phyloP scores from a whole-genome alignment of 306 rosid species.

The Cicer bijugum region DNA sequence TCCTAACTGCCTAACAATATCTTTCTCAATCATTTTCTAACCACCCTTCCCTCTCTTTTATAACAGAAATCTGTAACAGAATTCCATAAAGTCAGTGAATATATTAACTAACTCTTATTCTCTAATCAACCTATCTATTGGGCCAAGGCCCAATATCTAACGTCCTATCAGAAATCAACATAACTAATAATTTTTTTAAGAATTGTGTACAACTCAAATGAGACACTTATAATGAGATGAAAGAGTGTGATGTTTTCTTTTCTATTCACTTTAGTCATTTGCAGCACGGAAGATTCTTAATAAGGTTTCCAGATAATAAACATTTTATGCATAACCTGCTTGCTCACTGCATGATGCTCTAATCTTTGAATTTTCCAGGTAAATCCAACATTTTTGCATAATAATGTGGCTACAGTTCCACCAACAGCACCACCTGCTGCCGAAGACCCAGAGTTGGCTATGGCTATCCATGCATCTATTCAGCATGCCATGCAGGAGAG shows the following conservation, averaged over 20 bases:
- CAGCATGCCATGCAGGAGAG: conserved; percentile 65
- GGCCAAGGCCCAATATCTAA: too few relatives aligned
- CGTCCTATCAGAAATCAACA: too few relatives aligned
- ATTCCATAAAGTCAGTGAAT: too few relatives aligned
- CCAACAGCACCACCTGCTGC: conserved; percentile 78
- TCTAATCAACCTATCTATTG: too few relatives aligned
- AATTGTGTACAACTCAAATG: too few relatives aligned
- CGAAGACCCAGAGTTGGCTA: conserved; percentile 72
- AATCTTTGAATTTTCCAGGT: conserved; percentile 55
- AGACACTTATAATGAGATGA: too few relatives aligned
- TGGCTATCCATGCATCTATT: conserved; percentile 77
- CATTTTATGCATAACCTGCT: conserved; percentile 14
- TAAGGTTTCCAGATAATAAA: conserved; percentile 22
- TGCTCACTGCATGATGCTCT: conserved; percentile 34
- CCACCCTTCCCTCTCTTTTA: too few relatives aligned
- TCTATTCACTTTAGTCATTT: conserved; percentile 7
- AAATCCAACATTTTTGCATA: conserved; percentile 68
- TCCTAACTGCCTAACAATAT: too few relatives aligned
- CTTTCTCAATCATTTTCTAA: too few relatives aligned
- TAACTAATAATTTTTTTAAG: too few relatives aligned
- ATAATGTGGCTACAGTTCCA: conserved; percentile 52
- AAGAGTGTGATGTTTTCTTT: neutral
- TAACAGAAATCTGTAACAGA: too few relatives aligned
- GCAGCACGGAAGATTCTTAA: neutral
- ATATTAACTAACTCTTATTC: too few relatives aligned